phyloP scores from a whole-genome alignment of 2,329 filamentous ascomycete species.

The Hypomyces perniciosus region DNA sequence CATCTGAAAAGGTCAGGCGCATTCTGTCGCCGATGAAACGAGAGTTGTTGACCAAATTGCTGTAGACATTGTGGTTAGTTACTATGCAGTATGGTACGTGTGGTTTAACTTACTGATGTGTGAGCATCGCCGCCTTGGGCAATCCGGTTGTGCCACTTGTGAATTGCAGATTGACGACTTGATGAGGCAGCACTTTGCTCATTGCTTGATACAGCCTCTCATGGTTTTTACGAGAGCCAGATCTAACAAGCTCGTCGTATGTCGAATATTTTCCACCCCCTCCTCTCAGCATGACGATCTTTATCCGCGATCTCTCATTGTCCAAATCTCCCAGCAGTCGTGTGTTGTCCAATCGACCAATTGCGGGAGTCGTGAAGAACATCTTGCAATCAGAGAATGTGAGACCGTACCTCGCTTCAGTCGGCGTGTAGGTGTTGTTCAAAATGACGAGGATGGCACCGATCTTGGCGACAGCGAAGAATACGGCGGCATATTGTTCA shows the following conservation, averaged over 20 bases:
- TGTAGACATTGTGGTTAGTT: conserved; percentile 20
- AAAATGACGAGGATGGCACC: conserved; percentile 68
- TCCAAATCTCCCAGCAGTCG: conserved; percentile 51
- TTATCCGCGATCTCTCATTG: conserved; percentile 37
- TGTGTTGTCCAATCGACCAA: conserved; percentile 59
- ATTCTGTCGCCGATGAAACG: conserved; percentile 70
- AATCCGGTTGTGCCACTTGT: conserved; percentile 69
- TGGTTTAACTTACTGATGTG: conserved; percentile 50
- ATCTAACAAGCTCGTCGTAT: conserved; percentile 53
- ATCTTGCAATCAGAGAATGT: conserved; percentile 66
- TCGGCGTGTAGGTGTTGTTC: conserved; percentile 75
- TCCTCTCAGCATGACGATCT: conserved; percentile 57
- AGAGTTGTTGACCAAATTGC: conserved; percentile 58
- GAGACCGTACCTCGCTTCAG: conserved; percentile 65
- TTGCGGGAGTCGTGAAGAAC: conserved; percentile 65
- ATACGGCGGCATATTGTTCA: conserved; percentile 73
- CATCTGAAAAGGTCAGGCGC: conserved; percentile 59
- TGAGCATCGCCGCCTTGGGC: conserved; percentile 70
- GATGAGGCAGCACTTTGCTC: conserved; percentile 53
- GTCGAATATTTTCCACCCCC: conserved; percentile 48
- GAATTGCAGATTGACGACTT: conserved; percentile 70
- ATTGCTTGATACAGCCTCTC: conserved; percentile 48
- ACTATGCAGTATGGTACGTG: neutral
- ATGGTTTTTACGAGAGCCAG: conserved; percentile 43
- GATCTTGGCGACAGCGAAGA: conserved; percentile 64